Base-by-base conservation (phyloP, 2,329 filamentous ascomycete genomes). In the Pestalotiopsis sp. region DNA sequence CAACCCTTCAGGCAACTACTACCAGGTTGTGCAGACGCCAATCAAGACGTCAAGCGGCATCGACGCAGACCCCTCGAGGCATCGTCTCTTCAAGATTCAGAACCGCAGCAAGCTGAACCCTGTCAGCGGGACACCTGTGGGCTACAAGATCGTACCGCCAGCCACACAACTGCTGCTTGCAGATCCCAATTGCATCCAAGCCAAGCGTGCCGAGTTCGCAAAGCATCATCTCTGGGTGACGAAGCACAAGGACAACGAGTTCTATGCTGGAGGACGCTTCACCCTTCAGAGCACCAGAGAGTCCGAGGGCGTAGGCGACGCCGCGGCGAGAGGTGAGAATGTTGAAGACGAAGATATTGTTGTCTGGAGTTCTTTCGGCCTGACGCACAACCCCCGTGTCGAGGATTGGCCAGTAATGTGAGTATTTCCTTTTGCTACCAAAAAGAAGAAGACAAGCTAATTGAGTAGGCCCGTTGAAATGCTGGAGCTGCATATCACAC, bases 331-430 rank as follows among this genome's bases (percentile, higher is more conserved):
- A 13, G 83, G 84, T 4, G 87, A 90, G 25, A 80, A 83, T 59
- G 81, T 84, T 3, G 79, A 83, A 63, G 83, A 87, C 71, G 79
- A 82, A 20, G 81, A 85, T 67, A 76, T 85, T 83, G 80, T 86
- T 6, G 84, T 87, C 0, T 86, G 84, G 85, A 80, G 78, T n/a
- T 82, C 84, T 2, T 85, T 84, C 70, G 83, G 84, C 4, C 73
- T 86, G 61, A 86, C 83, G 11, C 83, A 86, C 67, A 85, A 85
- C 65, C 83, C 83, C 0, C 75, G 83, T 4, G 80, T 84, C 4
- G 83, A 86, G 71, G 83, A 86, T 69, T 85, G 84, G 84, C 83
- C 83, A 4, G 83, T 85, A 11, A 86, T 85, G 83, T 85, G 73
- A 81, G 84, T 81, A 6, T 39, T 38, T 85, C 3, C 79, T 86